Evolutionary conservation across 371 early-diverging fungal genomes (phyloP).

Genomic region (Mortierella sp.): DNA sequence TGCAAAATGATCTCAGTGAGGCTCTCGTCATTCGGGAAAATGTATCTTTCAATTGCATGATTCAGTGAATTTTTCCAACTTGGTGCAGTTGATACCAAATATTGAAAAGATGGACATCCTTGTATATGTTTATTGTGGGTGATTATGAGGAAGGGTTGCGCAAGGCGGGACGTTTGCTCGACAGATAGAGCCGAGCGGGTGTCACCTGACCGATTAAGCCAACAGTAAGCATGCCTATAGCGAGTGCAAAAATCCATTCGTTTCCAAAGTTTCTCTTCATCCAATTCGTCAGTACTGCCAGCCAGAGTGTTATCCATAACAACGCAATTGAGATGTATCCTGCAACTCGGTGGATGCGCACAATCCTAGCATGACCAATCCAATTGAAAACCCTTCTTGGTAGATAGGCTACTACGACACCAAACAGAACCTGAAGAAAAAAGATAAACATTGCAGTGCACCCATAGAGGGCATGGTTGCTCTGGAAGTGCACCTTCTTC

Average conservation of each 20-base stretch:
- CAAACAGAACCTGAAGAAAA: constrained; percentile 41
- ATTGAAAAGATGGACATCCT: neutral
- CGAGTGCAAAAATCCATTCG: constrained; percentile 42
- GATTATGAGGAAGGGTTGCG: neutral
- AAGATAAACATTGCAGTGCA: constrained; percentile 26
- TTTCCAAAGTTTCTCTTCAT: constrained; percentile 51
- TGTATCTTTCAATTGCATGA: too few relatives aligned
- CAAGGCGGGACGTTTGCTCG: neutral
- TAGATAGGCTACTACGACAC: constrained; percentile 36
- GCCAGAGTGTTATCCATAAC: constrained; percentile 46
- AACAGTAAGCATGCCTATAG: constrained; percentile 42
- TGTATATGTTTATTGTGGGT: neutral
- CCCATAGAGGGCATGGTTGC: constrained; percentile 42
- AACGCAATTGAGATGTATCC: constrained; percentile 45
- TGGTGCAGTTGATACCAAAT: neutral
- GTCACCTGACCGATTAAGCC: constrained; percentile 40
- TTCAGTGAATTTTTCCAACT: too few relatives aligned
- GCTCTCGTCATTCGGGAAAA: too few relatives aligned
- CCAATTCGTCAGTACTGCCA: constrained; percentile 43
- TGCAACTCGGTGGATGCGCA: constrained; percentile 43
- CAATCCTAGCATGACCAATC: constrained; percentile 30
- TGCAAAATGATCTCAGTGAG: too few relatives aligned
- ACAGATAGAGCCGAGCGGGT: constrained; percentile 29
- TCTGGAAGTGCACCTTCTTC: constrained; percentile 35
- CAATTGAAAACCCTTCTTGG: constrained; percentile 23